These are phyloP conservation scores for Nannochloropsis gaditana DNA, from an alignment of 108 stramenopile genomes.

Conservation along the genomic window DNA sequence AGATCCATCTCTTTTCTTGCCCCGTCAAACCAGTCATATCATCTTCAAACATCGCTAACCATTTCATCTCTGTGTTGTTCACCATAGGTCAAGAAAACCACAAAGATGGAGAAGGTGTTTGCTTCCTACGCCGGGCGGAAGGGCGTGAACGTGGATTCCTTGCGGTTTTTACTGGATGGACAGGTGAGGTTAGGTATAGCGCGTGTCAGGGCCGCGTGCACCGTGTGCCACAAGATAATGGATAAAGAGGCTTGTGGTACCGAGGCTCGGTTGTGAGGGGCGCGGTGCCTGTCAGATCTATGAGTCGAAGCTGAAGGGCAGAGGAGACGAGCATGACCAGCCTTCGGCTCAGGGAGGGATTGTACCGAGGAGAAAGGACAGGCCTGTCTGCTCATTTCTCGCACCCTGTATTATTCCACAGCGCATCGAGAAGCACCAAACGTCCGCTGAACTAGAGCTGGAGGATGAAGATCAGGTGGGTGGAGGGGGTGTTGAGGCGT, in stretches of 20 bases:
- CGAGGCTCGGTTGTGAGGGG: too few relatives aligned
- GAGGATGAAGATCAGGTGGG: slow-evolving; percentile 77
- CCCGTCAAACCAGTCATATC: not conserved
- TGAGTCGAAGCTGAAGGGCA: too few relatives aligned
- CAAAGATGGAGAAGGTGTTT: slow-evolving; percentile 85
- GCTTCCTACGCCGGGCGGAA: slow-evolving; percentile 70
- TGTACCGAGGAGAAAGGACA: too few relatives aligned
- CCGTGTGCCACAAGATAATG: not conserved
- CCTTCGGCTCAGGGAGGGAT: too few relatives aligned
- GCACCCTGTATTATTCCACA: not conserved
- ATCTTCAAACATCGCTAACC: not conserved
- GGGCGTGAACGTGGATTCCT: slow-evolving; percentile 59
- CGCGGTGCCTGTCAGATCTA: too few relatives aligned
- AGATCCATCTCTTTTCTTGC: not conserved
- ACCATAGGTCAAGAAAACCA: slow-evolving; percentile 69
- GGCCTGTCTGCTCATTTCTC: too few relatives aligned
- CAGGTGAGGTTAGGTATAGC: slow-evolving; percentile 62
- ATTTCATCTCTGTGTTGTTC: not conserved
- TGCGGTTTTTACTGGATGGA: slow-evolving; percentile 83
- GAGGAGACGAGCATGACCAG: too few relatives aligned
- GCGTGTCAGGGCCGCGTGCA: not conserved
- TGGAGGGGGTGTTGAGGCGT: not conserved
- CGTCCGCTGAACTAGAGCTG: slow-evolving; percentile 56
- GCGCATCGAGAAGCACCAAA: not conserved
- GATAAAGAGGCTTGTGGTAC: too few relatives aligned